Evolutionary conservation across 2,329 filamentous ascomycete genomes (phyloP), one percentile per base, ranked within the genome.

Genomic region (Bipolaris bicolor): DNA sequence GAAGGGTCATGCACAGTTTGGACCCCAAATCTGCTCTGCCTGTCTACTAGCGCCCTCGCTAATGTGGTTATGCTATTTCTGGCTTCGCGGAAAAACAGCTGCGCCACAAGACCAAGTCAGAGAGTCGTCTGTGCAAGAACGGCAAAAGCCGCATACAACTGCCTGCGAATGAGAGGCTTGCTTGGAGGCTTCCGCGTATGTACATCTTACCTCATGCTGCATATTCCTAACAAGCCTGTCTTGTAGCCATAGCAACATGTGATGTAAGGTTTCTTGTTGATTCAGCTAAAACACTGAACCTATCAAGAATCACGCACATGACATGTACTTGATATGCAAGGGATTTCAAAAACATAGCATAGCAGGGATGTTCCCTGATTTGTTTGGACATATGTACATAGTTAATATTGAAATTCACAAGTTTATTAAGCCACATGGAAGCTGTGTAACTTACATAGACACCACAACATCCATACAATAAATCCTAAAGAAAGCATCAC

Each of bases 1-100:
- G 29, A 31, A 31, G 29, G 29, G 29, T 13, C 29, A 31, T 31
- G 29, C 29, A 55, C 48, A 57, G 37, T 43, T 47, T 50, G 58
- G 49, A 52, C 51, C 56, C 52, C 52, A 41, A 47, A 24, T 26
- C 40, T 49, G 41, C 26, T 29, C 26, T 29, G 9, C 44, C 26
- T 31, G 46, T 31, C 43, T 54, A 49, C 43, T 54, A 49, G 50
- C 41, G 36, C 26, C 49, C 39, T 57, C 57, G 59, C 59, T 57
- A 57, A 52, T 7, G 34, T 18, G 45, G 44, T 11, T 22, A 37
- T 45, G 51, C 55, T 61, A 61, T 58, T 61, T 43, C 52, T 39
- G 41, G 55, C 40, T 33, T 26, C 48, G 41, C 16, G 6, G 6
- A 13, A 22, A 43, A n/a, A 43, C 29, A 31, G 22, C 40, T 46